Conservation (phyloP, 441 rosid species). For the Eruca vesicaria region DNA sequence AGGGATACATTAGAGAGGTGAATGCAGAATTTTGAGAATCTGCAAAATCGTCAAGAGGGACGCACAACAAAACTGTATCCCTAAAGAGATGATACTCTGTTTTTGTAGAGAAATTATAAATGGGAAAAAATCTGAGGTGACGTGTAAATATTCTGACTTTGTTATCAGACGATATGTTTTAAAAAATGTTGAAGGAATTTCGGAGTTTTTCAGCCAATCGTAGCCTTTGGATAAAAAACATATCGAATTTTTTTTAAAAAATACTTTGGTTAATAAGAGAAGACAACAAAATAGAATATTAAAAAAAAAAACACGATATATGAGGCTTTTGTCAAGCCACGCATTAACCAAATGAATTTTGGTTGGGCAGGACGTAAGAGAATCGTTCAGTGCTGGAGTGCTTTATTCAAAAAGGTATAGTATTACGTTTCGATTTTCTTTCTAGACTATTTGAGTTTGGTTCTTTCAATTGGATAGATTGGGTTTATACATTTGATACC, state of each 20-base stretch:
- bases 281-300: constrained; percentile 11
- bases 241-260: not conserved
- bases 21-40: constrained; percentile 20
- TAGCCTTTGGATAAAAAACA: not conserved
- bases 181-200: not conserved
- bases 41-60: not conserved
- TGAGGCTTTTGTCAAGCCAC: constrained; percentile 26
- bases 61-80: constrained; percentile 1
- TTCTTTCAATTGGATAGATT: too few relatives aligned
- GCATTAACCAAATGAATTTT: not conserved
- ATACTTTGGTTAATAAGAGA: not conserved
- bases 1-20: constrained; percentile 11
- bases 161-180: not conserved
- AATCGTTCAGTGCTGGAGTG: constrained; percentile 26
- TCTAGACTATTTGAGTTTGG: not conserved
- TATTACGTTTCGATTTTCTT: constrained; percentile 1
- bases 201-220: not conserved
- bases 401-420: not conserved
- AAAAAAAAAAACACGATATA: not conserved
- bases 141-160: constrained; percentile 8
- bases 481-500: too few relatives aligned
- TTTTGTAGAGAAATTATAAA: constrained; percentile 3
- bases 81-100: constrained; percentile 20
- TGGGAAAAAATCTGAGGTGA: not conserved
- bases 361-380: constrained; percentile 9